These are phyloP conservation scores for Nitzschia sp. DNA, from an alignment of 108 stramenopile species.

Conservation along the genomic window DNA sequence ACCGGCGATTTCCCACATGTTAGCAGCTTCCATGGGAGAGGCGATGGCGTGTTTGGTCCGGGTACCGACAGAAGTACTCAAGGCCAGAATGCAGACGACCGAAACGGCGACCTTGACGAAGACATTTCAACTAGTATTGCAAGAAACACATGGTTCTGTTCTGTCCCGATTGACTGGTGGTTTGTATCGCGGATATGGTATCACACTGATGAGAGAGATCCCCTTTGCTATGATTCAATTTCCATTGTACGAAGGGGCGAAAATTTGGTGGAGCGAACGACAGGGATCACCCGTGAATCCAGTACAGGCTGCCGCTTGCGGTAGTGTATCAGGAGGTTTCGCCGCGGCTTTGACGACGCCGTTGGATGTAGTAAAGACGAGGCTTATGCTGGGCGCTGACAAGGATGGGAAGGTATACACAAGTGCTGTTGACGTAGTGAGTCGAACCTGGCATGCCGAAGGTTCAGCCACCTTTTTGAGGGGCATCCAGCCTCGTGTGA, in stretches of 20 bases:
- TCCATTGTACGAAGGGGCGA: constrained; percentile 82
- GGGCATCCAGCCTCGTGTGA: constrained; percentile 93
- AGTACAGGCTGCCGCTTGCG: constrained; percentile 80
- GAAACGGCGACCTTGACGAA: constrained; percentile 42
- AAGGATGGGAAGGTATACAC: constrained; percentile 63
- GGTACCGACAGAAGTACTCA: constrained; percentile 98
- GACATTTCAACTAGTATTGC: constrained; percentile 60
- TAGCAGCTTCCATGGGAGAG: constrained; percentile 91
- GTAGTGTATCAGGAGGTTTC: constrained; percentile 75
- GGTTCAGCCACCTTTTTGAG: constrained; percentile 60
- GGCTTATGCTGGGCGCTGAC: constrained; percentile 88
- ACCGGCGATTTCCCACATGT: constrained; percentile 81
- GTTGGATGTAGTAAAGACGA: constrained; percentile 90
- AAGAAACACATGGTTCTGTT: constrained; percentile 57
- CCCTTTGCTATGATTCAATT: constrained; percentile 93
- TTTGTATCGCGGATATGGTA: constrained; percentile 87
- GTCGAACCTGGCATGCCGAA: constrained; percentile 54
- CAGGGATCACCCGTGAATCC: constrained; percentile 60
- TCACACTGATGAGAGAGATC: constrained; percentile 89
- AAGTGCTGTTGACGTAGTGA: constrained; percentile 62
- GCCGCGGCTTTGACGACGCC: constrained; percentile 90
- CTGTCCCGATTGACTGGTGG: constrained; percentile 59
- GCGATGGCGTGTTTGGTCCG: constrained; percentile 94
- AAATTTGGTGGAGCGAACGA: constrained; percentile 51
- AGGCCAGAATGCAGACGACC: constrained; percentile 95